Percentiles rank a stretch among this genome's conserved stretches.
These are phyloP conservation scores for Haplographium delicatum DNA, from an alignment of 495 filamentous ascomycete genomes.

Conservation along the genomic window DNA sequence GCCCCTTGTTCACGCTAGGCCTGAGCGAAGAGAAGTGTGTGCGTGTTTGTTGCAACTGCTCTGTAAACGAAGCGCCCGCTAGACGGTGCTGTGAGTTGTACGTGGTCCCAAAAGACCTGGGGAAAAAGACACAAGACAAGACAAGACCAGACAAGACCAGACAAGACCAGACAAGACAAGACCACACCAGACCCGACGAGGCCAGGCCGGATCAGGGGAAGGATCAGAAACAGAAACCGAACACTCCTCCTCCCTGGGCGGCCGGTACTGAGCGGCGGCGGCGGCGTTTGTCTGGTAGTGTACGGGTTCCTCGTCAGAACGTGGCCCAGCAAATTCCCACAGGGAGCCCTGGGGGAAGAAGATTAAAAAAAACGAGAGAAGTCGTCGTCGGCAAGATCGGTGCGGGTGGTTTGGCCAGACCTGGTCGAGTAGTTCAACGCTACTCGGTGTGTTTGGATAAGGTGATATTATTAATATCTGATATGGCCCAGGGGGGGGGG, in stretches of 20 bases:
- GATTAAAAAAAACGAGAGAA: no score
- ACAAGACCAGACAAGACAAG: not conserved
- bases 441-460: not conserved
- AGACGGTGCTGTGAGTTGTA: not conserved
- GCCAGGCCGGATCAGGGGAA: not conserved
- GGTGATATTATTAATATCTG: not conserved
- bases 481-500: not conserved
- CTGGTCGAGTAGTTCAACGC: not conserved
- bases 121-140: no score
- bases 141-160: not conserved
- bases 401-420: no score
- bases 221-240: not conserved
- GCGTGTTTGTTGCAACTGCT: no score
- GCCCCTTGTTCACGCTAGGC: constrained; percentile 4
- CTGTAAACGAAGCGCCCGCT: constrained; percentile 10
- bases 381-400: no score
- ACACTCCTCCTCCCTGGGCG: not conserved
- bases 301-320: no score
- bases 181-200: not conserved
- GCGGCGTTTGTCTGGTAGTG: no score
- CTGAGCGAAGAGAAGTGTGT: not conserved
- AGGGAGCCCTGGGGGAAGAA: no score
- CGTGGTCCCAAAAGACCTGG: no score
- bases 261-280: not conserved
- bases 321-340: no score